A percentile compares a stretch with the other conserved stretches of the same genome.
Evolutionary conservation across 2,329 filamentous ascomycete genomes (phyloP).

Genomic region (Colletotrichum costaricense): DNA sequence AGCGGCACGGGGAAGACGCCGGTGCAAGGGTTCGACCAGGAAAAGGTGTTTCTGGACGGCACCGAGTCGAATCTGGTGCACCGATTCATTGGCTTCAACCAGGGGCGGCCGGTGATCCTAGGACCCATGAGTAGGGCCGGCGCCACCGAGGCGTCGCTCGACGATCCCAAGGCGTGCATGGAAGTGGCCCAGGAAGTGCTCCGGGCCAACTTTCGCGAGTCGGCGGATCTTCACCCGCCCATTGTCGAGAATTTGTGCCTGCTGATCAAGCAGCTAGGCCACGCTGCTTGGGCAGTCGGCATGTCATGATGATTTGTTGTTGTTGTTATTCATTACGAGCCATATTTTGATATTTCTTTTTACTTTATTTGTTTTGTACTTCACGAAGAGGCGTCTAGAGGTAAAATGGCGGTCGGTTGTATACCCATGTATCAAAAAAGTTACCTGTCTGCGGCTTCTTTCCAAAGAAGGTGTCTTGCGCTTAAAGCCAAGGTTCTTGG

Average conservation of each 20-base stretch:
- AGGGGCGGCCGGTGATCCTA: slow-evolving; percentile 64
- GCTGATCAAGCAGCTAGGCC: slow-evolving; percentile 70
- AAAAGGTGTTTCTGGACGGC: slow-evolving; percentile 66
- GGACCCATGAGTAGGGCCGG: slow-evolving; percentile 44
- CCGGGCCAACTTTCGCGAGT: slow-evolving; percentile 59
- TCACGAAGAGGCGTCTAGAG: slow-evolving; percentile 16
- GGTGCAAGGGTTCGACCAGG: slow-evolving; percentile 45
- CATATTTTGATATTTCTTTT: not conserved
- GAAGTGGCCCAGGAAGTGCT: slow-evolving; percentile 68
- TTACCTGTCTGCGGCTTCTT: slow-evolving; percentile 16
- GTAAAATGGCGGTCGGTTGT: slow-evolving; percentile 3
- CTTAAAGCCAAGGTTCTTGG: not conserved
- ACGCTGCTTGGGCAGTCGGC: slow-evolving; percentile 56
- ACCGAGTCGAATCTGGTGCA: slow-evolving; percentile 63
- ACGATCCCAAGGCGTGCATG: slow-evolving; percentile 70
- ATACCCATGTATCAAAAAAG: slow-evolving; percentile 30
- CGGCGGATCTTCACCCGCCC: slow-evolving; percentile 61
- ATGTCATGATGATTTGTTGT: slow-evolving; percentile 36
- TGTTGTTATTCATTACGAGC: not conserved
- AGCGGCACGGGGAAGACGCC: slow-evolving; percentile 38
- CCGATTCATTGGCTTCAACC: slow-evolving; percentile 67
- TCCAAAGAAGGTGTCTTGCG: not conserved
- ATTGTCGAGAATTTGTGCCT: slow-evolving; percentile 76
- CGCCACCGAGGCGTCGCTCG: slow-evolving; percentile 55
- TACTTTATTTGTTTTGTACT: not conserved